These are phyloP conservation scores for Syzygium oleosum DNA, from an alignment of 345 rosid genomes.

Conservation along the genomic window DNA sequence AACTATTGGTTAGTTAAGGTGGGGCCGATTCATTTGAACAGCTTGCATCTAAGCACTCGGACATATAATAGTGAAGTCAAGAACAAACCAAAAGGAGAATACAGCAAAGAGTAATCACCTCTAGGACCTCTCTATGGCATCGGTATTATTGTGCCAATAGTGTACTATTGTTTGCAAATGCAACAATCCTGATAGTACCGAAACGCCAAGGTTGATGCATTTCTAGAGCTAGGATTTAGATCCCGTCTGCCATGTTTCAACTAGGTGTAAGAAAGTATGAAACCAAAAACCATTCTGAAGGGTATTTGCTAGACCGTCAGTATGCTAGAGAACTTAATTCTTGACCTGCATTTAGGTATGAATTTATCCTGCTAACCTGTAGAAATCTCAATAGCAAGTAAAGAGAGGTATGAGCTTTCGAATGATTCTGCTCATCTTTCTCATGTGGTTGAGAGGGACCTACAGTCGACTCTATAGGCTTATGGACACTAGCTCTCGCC, in stretches of 20 bases:
- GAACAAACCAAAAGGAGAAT: not conserved
- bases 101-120: not conserved
- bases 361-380: not conserved
- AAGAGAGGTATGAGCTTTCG: not conserved
- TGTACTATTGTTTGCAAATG: not conserved
- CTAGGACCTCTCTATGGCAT: not conserved
- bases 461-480: slow-evolving; percentile 17
- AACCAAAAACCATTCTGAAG: not conserved
- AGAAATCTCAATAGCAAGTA: not conserved
- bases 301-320: not conserved
- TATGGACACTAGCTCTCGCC: slow-evolving; percentile 55
- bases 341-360: not conserved
- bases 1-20: not conserved
- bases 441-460: slow-evolving; percentile 23
- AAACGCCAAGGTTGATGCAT: not conserved
- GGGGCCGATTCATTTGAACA: not conserved
- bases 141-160: not conserved
- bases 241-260: not conserved
- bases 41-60: not conserved
- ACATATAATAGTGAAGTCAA: not conserved
- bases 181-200: not conserved
- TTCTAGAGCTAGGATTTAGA: not conserved
- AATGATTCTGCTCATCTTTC: slow-evolving; percentile 26
- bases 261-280: not conserved
- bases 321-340: not conserved